Conservation (phyloP, 495 filamentous ascomycete genomes). For the Neurospora terricola region DNA sequence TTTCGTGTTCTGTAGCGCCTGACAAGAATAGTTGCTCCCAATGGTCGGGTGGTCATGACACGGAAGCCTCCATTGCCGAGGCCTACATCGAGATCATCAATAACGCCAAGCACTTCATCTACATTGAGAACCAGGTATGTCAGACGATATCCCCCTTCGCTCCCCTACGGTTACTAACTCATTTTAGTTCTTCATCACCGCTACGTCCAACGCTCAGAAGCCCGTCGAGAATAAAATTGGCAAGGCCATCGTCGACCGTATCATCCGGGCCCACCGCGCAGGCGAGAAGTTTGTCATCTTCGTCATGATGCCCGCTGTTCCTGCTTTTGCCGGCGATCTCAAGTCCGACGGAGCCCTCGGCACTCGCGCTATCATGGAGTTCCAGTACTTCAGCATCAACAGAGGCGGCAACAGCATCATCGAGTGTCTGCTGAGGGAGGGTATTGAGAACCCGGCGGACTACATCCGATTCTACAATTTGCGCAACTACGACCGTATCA, state of each 20-base stretch:
- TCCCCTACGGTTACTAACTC: background rate
- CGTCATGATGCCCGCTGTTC: slow-evolving; percentile 78
- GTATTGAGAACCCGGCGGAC: slow-evolving; percentile 54
- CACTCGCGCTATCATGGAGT: slow-evolving; percentile 94
- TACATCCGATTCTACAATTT: slow-evolving; percentile 97
- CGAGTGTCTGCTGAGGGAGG: slow-evolving; percentile 61
- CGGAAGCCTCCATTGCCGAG: slow-evolving; percentile 81
- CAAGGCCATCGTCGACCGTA: slow-evolving; percentile 77
- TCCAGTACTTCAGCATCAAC: slow-evolving; percentile 67
- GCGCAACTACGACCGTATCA: slow-evolving; percentile 86
- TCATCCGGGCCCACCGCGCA: slow-evolving; percentile 63
- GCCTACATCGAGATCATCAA: slow-evolving; percentile 78
- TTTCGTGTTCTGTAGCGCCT: background rate
- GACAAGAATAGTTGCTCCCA: slow-evolving; percentile 43
- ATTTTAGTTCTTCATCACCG: slow-evolving; percentile 79
- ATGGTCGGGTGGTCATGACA: slow-evolving; percentile 59
- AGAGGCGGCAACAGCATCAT: slow-evolving; percentile 83
- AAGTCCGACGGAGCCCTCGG: slow-evolving; percentile 67
- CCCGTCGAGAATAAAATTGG: slow-evolving; percentile 85
- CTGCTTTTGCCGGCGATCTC: slow-evolving; percentile 85
- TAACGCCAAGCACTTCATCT: slow-evolving; percentile 75
- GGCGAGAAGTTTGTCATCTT: slow-evolving; percentile 74
- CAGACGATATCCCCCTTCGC: background rate
- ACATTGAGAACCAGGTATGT: slow-evolving; percentile 80
- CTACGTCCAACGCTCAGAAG: slow-evolving; percentile 62